Evolutionary conservation across 805 yeast species (phyloP), one percentile per base, ranked within the genome.

Genomic region (Saccharomycopsis olivae): DNA sequence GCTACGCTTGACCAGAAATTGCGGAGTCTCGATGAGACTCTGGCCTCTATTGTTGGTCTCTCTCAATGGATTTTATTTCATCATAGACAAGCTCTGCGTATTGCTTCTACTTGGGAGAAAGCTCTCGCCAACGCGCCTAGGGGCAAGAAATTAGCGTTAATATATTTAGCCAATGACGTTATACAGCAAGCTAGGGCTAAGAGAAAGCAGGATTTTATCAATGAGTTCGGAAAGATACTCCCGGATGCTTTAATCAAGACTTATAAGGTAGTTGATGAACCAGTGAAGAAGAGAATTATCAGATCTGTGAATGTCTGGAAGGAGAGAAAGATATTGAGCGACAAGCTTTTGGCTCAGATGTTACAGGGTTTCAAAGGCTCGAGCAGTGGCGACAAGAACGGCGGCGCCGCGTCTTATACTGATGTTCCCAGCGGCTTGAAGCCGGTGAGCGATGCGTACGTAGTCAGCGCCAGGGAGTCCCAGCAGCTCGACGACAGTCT

Each of bases 141-240:
- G n/a, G 57, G 58, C 36, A 65, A 69, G 50, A 69, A 67, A 44
- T 64, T 79, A 38, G 66, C 79, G 2, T 58, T 80, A 41, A 64
- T 85, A 18, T 85, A 85, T 52, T 61, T 85, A 11, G 78, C 81
- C 38, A 85, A 85, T 55, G 95, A 85, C 49, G 77, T 85, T 17
- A 79, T 84, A 1, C 95, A 85, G 57, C 81, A 81, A 53, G 74
- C 87, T 3, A 66, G 77, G 43, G 75, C 78, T 25, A 73, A 75
- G 50, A 66, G 71, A 44, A 74, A 71, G 51, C 60, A 61, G 3
- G 83, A 74, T 35, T 78, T 79, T 48, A 57, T 78, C 3, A 60
- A 57, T 6, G 77, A 74, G 2, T 85, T 82, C 57, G 66, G 73
- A 10, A 53, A 55, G 1, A 69, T 68, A 3, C 53, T 78, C 31